phyloP scores from a whole-genome alignment of 2,329 filamentous ascomycete species.

The Epicoccum sorghinum region DNA sequence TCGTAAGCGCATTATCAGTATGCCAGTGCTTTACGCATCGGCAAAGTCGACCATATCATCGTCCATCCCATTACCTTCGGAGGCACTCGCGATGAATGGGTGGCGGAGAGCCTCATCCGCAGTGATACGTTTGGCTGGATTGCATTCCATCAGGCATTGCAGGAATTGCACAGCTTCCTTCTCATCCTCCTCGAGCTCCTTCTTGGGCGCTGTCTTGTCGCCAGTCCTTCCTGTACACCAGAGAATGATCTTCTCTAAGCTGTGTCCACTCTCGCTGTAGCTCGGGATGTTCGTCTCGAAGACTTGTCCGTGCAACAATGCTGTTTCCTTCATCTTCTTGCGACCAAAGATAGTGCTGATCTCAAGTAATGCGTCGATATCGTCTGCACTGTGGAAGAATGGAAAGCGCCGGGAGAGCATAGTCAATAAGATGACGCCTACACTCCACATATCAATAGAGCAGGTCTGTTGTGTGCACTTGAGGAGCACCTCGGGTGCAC shows the following conservation, averaged over 20 bases:
- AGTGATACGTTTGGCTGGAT: slow-evolving; percentile 74
- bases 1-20: slow-evolving; percentile 22
- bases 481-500: slow-evolving; percentile 93
- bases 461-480: slow-evolving; percentile 96
- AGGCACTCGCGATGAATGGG: slow-evolving; percentile 63
- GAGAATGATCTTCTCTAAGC: slow-evolving; percentile 88
- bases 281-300: slow-evolving; percentile 94
- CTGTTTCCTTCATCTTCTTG: slow-evolving; percentile 81
- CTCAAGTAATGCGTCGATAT: slow-evolving; percentile 96
- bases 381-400: slow-evolving; percentile 98
- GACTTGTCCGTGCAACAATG: slow-evolving; percentile 84
- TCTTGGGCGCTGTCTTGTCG: slow-evolving; percentile 53
- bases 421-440: slow-evolving; percentile 95
- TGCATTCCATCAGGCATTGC: slow-evolving; percentile 74
- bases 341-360: slow-evolving; percentile 93
- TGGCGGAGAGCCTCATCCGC: slow-evolving; percentile 76
- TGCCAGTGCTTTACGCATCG: slow-evolving; percentile 25
- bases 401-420: slow-evolving; percentile 91
- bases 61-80: slow-evolving; percentile 39
- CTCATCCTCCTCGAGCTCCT: slow-evolving; percentile 69
- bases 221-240: slow-evolving; percentile 87
- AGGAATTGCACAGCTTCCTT: slow-evolving; percentile 75
- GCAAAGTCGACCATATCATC: slow-evolving; percentile 44
- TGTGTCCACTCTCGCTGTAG: slow-evolving; percentile 83
- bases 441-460: slow-evolving; percentile 94